A percentile compares a stretch with the other conserved stretches of the same genome.
These are phyloP conservation scores for Pulveroboletus ravenelii DNA, from an alignment of 768 basidiomycete species.

Conservation along the genomic window DNA sequence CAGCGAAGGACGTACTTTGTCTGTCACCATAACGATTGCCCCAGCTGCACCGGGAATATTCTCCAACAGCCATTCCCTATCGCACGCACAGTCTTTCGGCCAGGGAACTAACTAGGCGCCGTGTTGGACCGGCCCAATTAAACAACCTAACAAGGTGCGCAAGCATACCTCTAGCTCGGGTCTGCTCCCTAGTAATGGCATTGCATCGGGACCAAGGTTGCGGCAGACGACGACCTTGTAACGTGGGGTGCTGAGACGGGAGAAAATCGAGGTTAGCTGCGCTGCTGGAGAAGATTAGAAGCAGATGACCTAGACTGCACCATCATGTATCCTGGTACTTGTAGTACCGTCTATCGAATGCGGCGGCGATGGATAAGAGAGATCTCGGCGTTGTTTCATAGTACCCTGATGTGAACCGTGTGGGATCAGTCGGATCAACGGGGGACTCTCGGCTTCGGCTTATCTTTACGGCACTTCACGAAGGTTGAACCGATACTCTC, in stretches of 20 bases:
- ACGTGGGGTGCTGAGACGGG: slow-evolving; percentile 21
- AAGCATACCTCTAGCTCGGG: slow-evolving; percentile 50
- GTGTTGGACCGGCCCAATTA: not conserved
- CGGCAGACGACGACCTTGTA: slow-evolving; percentile 54
- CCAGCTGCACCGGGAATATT: slow-evolving; percentile 66
- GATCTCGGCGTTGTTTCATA: not conserved
- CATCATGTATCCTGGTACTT: slow-evolving; percentile 12
- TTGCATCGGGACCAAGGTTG: slow-evolving; percentile 58
- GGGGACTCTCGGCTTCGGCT: too few species aligned
- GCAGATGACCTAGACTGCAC: slow-evolving; percentile 24
- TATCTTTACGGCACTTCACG: too few species aligned
- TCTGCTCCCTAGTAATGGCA: slow-evolving; percentile 49
- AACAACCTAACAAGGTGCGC: not conserved
- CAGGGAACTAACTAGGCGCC: slow-evolving; percentile 42
- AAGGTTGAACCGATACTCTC: too few species aligned
- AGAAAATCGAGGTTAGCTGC: slow-evolving; percentile 26
- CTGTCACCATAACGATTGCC: slow-evolving; percentile 59
- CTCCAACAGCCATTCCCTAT: slow-evolving; percentile 67
- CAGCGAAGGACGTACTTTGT: slow-evolving; percentile 48
- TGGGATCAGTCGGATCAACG: not conserved
- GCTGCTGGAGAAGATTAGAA: slow-evolving; percentile 3
- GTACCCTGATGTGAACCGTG: too few species aligned
- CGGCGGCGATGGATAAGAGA: not conserved
- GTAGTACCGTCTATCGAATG: not conserved
- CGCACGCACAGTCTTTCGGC: slow-evolving; percentile 52